Evolutionary conservation across 768 basidiomycete genomes (phyloP), one percentile per base, ranked within the genome.

Genomic region (Tulasnella sp.): DNA sequence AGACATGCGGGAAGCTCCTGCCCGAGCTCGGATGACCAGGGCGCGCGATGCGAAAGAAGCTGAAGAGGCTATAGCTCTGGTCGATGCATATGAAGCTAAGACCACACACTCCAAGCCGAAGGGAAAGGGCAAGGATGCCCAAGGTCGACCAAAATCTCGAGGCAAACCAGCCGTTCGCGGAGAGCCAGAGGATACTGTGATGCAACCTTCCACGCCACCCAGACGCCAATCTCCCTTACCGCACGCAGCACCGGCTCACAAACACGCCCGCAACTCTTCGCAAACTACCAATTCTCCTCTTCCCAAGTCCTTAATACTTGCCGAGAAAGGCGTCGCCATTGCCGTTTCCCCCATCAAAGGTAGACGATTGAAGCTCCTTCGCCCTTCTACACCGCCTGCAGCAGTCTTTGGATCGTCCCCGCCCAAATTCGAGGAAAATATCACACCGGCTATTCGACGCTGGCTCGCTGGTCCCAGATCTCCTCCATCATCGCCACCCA

Each of bases 331-430:
- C 14, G 74, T 75, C 22, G 74, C 44, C 28, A 81, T 81, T 50
- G 48, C 77, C 16, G 75, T 81, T 20, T 81, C 81, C 18, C 81
- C 81, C 12, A 41, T 81, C 54, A 82, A 81, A 54, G 81, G 81
- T 18, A 46, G 81, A 37, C 41, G 81, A 28, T 34, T 82, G 20
- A 75, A 77, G 42, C 80, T 82, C 16, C 24, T 80, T 60, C 74
- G 28, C 2, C 74, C 74, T 44, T 42, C 74, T 37, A 75, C 74
- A 24, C 74, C 74, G 3, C n/a, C 74, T 1, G 74, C 40, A 8
- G 40, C 28, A 28, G 74, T 48, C n/a, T 75, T 42, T 42, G 40
- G 46, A 28, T 75, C 74, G 16, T 75, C 46, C 5, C 74, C 74
- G 18, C 74, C 41, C 3, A 42, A 48, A 28, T 75, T 48, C 18